These are phyloP conservation scores for Aspergillus proliferans DNA, from an alignment of 2,329 filamentous ascomycete genomes.

Conservation along the genomic window DNA sequence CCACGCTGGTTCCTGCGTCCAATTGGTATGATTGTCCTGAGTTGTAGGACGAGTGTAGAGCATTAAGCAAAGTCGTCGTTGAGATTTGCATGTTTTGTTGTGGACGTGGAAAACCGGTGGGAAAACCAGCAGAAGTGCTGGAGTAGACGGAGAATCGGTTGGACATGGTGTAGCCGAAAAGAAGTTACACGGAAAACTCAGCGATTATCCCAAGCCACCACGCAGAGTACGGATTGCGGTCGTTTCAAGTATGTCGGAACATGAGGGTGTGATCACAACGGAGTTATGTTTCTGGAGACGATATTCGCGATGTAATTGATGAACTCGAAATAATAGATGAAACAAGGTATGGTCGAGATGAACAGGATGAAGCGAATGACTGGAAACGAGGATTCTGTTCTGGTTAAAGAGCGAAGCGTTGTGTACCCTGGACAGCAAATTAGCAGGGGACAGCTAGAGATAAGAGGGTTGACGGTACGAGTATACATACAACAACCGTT, in stretches of 20 bases:
- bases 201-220: not conserved
- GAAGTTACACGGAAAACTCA: not conserved
- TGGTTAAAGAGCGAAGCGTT: no score
- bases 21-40: conserved; percentile 76
- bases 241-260: conserved; percentile 37
- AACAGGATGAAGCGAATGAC: no score
- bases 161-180: conserved; percentile 44
- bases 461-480: no score
- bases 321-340: no score
- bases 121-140: conserved; percentile 51
- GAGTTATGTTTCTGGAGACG: no score
- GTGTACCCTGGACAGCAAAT: no score
- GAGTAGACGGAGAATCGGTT: conserved; percentile 59
- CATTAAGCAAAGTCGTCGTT: conserved; percentile 86
- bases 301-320: no score
- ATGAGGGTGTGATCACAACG: not conserved
- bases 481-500: no score
- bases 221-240: not conserved
- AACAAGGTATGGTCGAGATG: no score
- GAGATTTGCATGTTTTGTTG: conserved; percentile 75
- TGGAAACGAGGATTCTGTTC: no score
- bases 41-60: conserved; percentile 82
- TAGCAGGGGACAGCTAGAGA: not conserved
- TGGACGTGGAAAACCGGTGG: conserved; percentile 48
- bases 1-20: conserved; percentile 83